Base-by-base conservation (phyloP, 129 eudicot species). In the Dittrichia graveolens region DNA sequence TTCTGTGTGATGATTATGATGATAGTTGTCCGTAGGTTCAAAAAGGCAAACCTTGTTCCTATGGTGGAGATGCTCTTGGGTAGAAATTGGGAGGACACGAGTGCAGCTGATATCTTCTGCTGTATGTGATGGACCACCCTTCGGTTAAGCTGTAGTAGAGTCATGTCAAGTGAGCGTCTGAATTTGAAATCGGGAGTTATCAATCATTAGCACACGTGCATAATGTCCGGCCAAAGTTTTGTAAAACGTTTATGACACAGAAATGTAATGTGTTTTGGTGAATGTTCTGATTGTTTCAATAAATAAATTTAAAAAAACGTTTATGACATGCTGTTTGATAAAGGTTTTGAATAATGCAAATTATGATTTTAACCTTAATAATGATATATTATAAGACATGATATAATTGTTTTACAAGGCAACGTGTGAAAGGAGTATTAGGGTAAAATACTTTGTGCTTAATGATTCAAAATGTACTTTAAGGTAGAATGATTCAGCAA, bases 181-280 rank as follows among this genome's bases (percentile, higher is more conserved):
- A 34, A 67, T 67, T 67, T 57, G 7, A 43, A 7, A 2, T 42
- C 13, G 3, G 5, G 49, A 6, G 31, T 24, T 24, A 24, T 24
- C 34, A 10, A 37, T 13, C 5, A 10, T 53, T 37, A 15, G 61
- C 9, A 5, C n/a, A 71, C 41, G 35, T 45, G 35, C n/a, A 15
- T 3, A 54, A 4, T 75, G 67, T 9, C 8, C n/a, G 44, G 45
- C 18, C 34, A 9, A 67, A 67, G 69, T 67, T 76, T 76, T 76
- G 80, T 76, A 57, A 75, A 61, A 71, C 50, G 10, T 18, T 40
- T 6, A 18, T 14, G 14, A 48, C 59, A 59, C 8, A 34, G 49
- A 57, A 74, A 62, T 13, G 64, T 50, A 40, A 62, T 31, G 44
- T 62, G 35, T 41, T 19, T 63, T 64, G 67, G 31, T 69, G 35